Evolutionary conservation across 257 asterid species (phyloP).

Genomic region (Ilex asprella): DNA sequence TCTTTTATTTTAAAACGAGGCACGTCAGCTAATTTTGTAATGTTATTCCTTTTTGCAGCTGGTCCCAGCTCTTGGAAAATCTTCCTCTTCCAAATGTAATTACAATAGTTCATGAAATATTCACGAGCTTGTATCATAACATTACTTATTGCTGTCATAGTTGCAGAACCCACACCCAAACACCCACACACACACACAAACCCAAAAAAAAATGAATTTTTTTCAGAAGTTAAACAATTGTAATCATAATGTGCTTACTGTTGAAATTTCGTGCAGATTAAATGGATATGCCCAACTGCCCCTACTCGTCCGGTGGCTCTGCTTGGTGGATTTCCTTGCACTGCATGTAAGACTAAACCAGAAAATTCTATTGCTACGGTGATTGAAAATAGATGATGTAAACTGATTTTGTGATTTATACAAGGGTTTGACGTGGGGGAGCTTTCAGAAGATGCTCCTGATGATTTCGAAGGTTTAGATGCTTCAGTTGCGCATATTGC

Average conservation of each 20-base stretch:
- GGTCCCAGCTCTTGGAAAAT: slow-evolving; percentile 87
- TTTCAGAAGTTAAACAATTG: background rate
- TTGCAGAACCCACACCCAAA: background rate
- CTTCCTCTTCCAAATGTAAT: slow-evolving; percentile 92
- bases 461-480: slow-evolving; percentile 89
- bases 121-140: background rate
- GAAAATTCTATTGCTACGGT: background rate
- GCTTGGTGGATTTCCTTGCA: slow-evolving; percentile 93
- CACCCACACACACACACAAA: background rate
- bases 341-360: slow-evolving; percentile 68
- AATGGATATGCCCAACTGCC: slow-evolving; percentile 99
- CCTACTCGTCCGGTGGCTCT: slow-evolving; percentile 91
- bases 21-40: slow-evolving; percentile 21
- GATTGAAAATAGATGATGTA: background rate
- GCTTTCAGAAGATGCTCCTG: slow-evolving; percentile 87
- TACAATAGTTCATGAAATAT: slow-evolving; percentile 3
- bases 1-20: background rate
- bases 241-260: background rate
- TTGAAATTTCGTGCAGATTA: slow-evolving; percentile 49
- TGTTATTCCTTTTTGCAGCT: slow-evolving; percentile 46
- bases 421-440: slow-evolving; percentile 96
- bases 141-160: slow-evolving; percentile 2
- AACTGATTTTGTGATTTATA: slow-evolving; percentile 5
- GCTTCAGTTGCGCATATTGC: slow-evolving; percentile 92
- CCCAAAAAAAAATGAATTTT: no score